Evolutionary conservation across 768 basidiomycete species (phyloP).

Genomic region (Russula sp.): DNA sequence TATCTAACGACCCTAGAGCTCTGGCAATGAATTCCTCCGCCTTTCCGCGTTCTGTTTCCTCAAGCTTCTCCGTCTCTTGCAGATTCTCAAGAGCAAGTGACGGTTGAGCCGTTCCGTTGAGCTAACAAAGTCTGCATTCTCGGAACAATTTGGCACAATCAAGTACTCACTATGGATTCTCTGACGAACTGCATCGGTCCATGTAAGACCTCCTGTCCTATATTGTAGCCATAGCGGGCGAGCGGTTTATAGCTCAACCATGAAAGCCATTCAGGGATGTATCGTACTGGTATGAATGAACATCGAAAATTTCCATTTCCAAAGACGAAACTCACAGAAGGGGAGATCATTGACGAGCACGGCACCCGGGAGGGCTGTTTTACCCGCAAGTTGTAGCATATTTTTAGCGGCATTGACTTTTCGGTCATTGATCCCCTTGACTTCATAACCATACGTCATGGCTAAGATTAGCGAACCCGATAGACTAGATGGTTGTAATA

Average conservation of each 20-base stretch:
- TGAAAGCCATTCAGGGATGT: slow-evolving; percentile 18
- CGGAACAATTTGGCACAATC: not conserved
- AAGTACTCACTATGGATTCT: slow-evolving; percentile 4
- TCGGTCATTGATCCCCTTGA: slow-evolving; percentile 1
- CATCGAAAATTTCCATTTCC: not conserved
- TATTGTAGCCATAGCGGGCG: not conserved
- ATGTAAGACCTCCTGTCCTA: not conserved
- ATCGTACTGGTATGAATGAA: slow-evolving; percentile 1
- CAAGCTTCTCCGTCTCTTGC: slow-evolving; percentile 2
- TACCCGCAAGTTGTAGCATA: not conserved
- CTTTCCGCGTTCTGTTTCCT: not conserved
- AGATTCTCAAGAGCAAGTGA: slow-evolving; percentile 17
- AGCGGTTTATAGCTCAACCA: slow-evolving; percentile 19
- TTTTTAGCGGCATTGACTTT: not conserved
- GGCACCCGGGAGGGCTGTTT: not conserved
- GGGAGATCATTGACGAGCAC: slow-evolving; percentile 13
- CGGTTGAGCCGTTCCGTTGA: slow-evolving; percentile 16
- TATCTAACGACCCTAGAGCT: slow-evolving; percentile 11
- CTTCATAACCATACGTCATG: slow-evolving; percentile 16
- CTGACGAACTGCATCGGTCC: slow-evolving; percentile 3
- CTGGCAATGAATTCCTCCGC: not conserved
- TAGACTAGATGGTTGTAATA: not conserved
- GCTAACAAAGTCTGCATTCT: not conserved
- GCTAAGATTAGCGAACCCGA: slow-evolving; percentile 4
- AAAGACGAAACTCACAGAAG: not conserved